A percentile compares a stretch with the other conserved stretches of the same genome.
These are phyloP conservation scores for Parmales sp. DNA, from an alignment of 108 stramenopile genomes.

Conservation along the genomic window DNA sequence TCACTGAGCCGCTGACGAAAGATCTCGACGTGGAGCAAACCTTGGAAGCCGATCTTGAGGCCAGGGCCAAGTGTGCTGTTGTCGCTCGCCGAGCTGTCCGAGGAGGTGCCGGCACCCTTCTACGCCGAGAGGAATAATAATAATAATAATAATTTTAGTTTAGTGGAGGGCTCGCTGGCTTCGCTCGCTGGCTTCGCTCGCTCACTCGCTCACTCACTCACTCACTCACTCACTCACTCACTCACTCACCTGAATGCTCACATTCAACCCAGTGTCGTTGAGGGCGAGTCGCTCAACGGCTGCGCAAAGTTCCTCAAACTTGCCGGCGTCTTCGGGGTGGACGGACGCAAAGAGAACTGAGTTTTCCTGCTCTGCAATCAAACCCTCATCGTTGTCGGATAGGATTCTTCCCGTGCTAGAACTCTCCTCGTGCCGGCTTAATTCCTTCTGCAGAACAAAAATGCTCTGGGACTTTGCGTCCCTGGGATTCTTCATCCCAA, in stretches of 20 bases:
- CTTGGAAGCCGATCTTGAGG: slow-evolving; percentile 89
- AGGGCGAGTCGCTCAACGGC: slow-evolving; percentile 85
- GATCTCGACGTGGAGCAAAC: slow-evolving; percentile 93
- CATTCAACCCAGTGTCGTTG: slow-evolving; percentile 82
- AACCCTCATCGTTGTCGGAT: neutral
- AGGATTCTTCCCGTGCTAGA: no score
- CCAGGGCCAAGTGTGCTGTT: slow-evolving; percentile 92
- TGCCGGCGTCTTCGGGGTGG: slow-evolving; percentile 79
- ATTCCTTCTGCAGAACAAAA: slow-evolving; percentile 49
- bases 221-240: slow-evolving; percentile 26
- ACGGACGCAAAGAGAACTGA: slow-evolving; percentile 83
- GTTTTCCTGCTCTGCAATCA: neutral
- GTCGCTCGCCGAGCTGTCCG: no score
- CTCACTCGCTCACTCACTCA: neutral
- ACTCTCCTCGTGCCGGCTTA: neutral
- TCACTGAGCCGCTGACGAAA: slow-evolving; percentile 88
- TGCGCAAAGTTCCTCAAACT: slow-evolving; percentile 75
- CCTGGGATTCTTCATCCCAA: slow-evolving; percentile 75
- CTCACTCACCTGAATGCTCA: slow-evolving; percentile 45
- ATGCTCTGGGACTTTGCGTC: slow-evolving; percentile 85
- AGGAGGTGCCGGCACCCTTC: no score
- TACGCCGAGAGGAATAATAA: no score
- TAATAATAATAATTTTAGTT: no score
- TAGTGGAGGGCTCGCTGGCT: neutral
- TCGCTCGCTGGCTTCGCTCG: neutral